Percentiles rank a stretch among this genome's conserved stretches.
Evolutionary conservation across 2,329 filamentous ascomycete genomes (phyloP).

Genomic region (Diplodia corticola): DNA sequence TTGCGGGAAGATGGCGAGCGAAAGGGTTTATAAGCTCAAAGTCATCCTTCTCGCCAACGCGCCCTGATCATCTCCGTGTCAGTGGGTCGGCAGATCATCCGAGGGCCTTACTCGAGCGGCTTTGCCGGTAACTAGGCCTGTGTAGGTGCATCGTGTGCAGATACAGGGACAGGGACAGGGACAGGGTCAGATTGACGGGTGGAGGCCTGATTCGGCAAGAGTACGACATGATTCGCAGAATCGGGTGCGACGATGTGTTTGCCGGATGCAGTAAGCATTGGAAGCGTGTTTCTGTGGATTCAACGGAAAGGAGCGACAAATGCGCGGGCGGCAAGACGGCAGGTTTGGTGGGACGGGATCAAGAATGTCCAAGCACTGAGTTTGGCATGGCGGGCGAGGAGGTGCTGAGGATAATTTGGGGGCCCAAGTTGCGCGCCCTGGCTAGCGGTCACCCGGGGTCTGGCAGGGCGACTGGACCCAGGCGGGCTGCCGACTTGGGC

Average conservation of each 20-base stretch:
- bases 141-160: not conserved
- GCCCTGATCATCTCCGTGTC: constrained; percentile 5
- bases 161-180: not conserved
- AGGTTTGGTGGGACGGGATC: not conserved
- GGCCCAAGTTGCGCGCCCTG: not conserved
- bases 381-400: not conserved
- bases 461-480: not conserved
- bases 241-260: not conserved
- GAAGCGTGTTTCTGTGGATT: not conserved
- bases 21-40: not conserved
- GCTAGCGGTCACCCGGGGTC: not conserved
- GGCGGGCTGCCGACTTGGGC: not conserved
- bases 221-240: not conserved
- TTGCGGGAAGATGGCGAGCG: not conserved
- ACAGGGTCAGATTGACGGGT: not conserved
- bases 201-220: not conserved
- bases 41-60: not conserved
- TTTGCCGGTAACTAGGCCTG: not conserved
- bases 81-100: constrained; percentile 1
- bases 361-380: not conserved
- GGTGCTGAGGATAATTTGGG: not conserved
- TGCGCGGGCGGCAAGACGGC: not conserved
- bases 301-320: not conserved
- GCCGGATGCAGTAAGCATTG: not conserved
- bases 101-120: not conserved